These are phyloP conservation scores for Litsea cubeba DNA, from an alignment of 164 flowering plant genomes.

Conservation along the genomic window DNA sequence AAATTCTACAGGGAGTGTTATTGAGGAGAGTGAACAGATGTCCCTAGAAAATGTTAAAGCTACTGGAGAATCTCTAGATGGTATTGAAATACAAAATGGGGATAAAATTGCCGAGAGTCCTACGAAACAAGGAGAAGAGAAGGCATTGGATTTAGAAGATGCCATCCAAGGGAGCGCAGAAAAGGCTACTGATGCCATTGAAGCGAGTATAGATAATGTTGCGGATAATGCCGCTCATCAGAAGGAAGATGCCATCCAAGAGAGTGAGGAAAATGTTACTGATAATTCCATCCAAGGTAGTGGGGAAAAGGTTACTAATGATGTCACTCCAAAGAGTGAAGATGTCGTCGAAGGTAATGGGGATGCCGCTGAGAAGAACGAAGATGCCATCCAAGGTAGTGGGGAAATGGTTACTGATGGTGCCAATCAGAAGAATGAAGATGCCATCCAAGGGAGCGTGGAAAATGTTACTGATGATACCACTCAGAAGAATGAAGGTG, in stretches of 20 bases:
- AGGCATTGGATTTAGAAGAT: neutral
- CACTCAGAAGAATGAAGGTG: constrained; percentile 17
- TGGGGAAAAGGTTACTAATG: constrained; percentile 14
- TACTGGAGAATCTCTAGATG: constrained; percentile 20
- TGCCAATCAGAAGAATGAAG: constrained; percentile 3
- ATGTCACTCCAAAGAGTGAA: constrained; percentile 1
- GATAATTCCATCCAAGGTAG: neutral
- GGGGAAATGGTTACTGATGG: constrained; percentile 13
- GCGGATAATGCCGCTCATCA: constrained; percentile 5
- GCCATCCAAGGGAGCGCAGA: neutral
- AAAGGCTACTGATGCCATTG: neutral
- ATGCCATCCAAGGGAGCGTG: neutral
- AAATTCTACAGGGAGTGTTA: constrained; percentile 21
- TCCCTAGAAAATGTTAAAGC: constrained; percentile 21
- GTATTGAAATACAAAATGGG: constrained; percentile 14
- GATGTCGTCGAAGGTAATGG: neutral
- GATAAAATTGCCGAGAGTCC: constrained; percentile 8
- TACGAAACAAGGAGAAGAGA: neutral
- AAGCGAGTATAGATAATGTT: neutral
- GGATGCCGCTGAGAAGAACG: no score
- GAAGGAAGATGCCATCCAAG: constrained; percentile 5
- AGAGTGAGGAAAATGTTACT: neutral
- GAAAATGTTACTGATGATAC: neutral
- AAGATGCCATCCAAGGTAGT: constrained; percentile 10
- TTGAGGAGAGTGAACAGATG: constrained; percentile 21